Evolutionary conservation across 164 flowering plant genomes (phyloP), one percentile per base, ranked within the genome.

Genomic region (Kalanchoe fedtschenkoi): DNA sequence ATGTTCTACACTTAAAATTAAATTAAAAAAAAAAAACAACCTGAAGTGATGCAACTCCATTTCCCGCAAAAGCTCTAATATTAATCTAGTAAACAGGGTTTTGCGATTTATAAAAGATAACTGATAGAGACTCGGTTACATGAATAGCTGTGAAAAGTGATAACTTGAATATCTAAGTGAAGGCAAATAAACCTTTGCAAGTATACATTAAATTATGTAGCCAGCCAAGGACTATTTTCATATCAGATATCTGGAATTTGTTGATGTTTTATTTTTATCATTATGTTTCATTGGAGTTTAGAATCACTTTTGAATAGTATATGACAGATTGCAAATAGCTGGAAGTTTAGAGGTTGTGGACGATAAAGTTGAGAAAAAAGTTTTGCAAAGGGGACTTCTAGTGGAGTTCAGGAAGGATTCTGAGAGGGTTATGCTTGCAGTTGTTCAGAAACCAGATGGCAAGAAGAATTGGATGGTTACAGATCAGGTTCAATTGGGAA

Each of bases 381-480:
- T 66, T 35, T 66, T 92, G 53, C 68, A 75, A 58, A 75, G 79
- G 67, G 96, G 98, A 1, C 34, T 80, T 34, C 73, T 89, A 62
- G 72, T 92, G 68, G 98, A 89, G 65, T 87, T 86, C 70, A 81
- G 70, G 75, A 92, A 92, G 72, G 98, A 92, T 68, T 63, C 91
- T 30, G 98, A 88, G 22, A 83, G 91, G 74, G 62, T 83, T 30
- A 72, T 92, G 69, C 82, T 92, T 21, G 98, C 87, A 33, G 96
- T 92, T 66, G 87, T 85, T 63, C 88, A 78, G 77, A 89, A 73
- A 71, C 96, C 93, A 46, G 98, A 92, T 77, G 96, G 98, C 58
- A 89, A 87, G 74, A 92, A 83, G 76, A 92, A 92, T 65, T 92
- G 98, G 98, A 85, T 86, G 83, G 96, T 89, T 41, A 79, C 68